Base-by-base conservation (phyloP, 2,329 filamentous ascomycete genomes). In the Arthrobotrys sphaeroides region DNA sequence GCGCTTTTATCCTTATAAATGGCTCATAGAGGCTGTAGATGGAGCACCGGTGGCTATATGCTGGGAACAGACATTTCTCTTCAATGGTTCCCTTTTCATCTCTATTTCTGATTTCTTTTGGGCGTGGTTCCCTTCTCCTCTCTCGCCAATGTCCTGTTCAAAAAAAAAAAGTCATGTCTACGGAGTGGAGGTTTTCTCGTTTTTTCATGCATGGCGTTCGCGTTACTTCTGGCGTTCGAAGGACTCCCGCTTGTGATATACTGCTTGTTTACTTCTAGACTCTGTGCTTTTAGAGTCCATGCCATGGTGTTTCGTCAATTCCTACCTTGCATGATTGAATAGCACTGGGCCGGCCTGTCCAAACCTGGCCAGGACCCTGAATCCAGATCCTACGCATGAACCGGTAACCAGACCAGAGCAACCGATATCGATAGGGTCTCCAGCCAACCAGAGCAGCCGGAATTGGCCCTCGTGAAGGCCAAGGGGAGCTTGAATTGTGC, bases 401-500 rank as follows among this genome's bases (percentile, higher is more conserved):
- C 51, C 18, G 7, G 51, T 38, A 38, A 24, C 16, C 31, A 55
- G 38, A 51, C 31, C 43, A 33, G 33, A 42, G 18, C 28, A 38
- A 57, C 53, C 62, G 47, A 55, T 67, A 67, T 67, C 62, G 62
- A 67, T 45, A 57, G 51, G n/a, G 49, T 36, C 43, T 18, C 49
- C 26, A 55, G 18, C 62, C 64, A 69, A 69, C 53, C 65, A 42
- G 65, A 51, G 9, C 24, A 28, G 24, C 10, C 31, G 43, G 12
- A 69, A 38, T 69, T 43, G 22, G 31, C 53, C 10, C 24, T 66
- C 20, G 18, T 10, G 16, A 51, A 42, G 31, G 45, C 47, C 16
- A 43, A 42, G 61, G 43, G 40, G 61, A 66, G 45, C 31, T 43
- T 66, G 45, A 66, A 10, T 36, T 40, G 33, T 28, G 51, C 33